Evolutionary conservation across 1,139 yeast species (phyloP).

Genomic region (Nadsonia starkeyi-henricii): DNA sequence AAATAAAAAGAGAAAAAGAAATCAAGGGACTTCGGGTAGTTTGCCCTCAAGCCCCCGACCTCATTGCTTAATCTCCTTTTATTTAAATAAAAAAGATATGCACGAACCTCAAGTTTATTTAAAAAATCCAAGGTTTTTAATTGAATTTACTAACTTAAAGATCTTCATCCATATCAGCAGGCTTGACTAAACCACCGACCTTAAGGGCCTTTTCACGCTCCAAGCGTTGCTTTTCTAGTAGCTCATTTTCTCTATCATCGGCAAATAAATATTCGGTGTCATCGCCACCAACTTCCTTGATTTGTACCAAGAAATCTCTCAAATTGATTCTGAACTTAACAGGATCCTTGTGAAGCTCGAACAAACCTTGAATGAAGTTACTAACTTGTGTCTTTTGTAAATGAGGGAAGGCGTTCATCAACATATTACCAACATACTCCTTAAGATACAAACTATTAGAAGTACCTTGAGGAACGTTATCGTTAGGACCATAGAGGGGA

Average conservation of each 20-base stretch:
- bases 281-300: conserved; percentile 92
- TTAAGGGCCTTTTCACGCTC: conserved; percentile 73
- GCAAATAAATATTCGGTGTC: conserved; percentile 60
- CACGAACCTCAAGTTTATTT: too few relatives aligned
- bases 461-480: conserved; percentile 70
- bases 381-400: conserved; percentile 71
- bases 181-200: conserved; percentile 90
- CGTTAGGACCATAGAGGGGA: conserved; percentile 56
- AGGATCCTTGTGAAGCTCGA: conserved; percentile 56
- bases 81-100: too few relatives aligned
- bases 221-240: conserved; percentile 48
- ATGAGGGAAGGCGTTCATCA: conserved; percentile 82
- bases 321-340: conserved; percentile 68
- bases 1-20: too few relatives aligned
- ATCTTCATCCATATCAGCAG: conserved; percentile 86
- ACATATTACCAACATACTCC: conserved; percentile 69
- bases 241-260: conserved; percentile 78
- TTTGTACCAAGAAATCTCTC: conserved; percentile 92
- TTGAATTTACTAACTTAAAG: not conserved
- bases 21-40: too few relatives aligned
- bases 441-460: conserved; percentile 66
- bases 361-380: conserved; percentile 64
- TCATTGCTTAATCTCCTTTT: too few relatives aligned
- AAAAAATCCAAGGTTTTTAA: too few relatives aligned
- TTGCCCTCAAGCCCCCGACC: too few relatives aligned